Evolutionary conservation across 2,329 filamentous ascomycete genomes (phyloP), one percentile per base, ranked within the genome.

Genomic region (Cryphonectria parasitica): DNA sequence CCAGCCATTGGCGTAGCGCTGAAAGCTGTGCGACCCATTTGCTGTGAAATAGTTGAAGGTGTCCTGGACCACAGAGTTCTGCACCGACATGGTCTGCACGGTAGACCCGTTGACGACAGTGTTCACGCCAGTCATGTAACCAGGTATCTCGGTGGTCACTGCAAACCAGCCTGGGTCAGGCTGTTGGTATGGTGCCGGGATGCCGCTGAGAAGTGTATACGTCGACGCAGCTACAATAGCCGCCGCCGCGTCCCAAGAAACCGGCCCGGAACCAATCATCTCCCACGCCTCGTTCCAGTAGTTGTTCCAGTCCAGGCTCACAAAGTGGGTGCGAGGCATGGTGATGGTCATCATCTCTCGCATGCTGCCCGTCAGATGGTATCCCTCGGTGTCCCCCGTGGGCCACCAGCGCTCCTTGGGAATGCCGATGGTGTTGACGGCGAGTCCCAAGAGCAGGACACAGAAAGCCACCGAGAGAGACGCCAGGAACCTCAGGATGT

Each of bases 401-500:
- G 54, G 54, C 54, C 54, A 56, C 54, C 54, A 56, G 54, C 54
- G 54, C 54, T 56, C 54, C 54, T 56, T 56, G 4, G 54, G 54
- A 19, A 56, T 31, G 25, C 54, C 54, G 54, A 56, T 56, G 25
- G 54, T 56, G 25, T 56, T 56, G 25, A 56, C 25, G 25, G 54
- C 54, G 54, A 56, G 54, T 17, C 54, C 54, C 54, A 56, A 3
- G 25, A 56, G 25, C 25, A 56, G 25, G n/a, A 56, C 54, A 31
- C 54, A 56, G 25, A 17, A 17, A 2, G 54, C 54, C 54, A 56
- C 54, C 10, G 54, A 28, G 28, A 56, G 54, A 31, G 54, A 31
- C 25, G 25, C 25, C 54, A 56, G 25, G 28, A 56, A 31, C 28
- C 54, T 28, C 54, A 31, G 25, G 3, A 56, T 17, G 22, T 56